Evolutionary conservation across 768 basidiomycete genomes (phyloP), one percentile per base, ranked within the genome.

Genomic region (Russula brevipes): DNA sequence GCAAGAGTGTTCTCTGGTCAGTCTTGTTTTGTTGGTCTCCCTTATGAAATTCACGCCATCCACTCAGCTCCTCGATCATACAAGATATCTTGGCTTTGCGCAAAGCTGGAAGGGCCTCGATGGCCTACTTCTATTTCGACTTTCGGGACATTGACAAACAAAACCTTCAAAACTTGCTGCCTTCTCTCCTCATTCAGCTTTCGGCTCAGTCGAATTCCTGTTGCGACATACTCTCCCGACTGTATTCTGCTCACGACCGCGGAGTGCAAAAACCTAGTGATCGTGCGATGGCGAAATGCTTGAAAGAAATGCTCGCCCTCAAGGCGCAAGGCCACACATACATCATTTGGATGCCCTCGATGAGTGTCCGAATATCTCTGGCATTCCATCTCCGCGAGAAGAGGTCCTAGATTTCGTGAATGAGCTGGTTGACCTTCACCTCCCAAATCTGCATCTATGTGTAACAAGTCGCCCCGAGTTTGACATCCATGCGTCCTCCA

Each of bases 1-100:
- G 54, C 1, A 56, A 56, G 42, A 45, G 54, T 31, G 12, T 56
- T 1, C 54, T 56, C n/a, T 56, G 54, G 54, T 56, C 35, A 17
- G 54, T 56, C 14, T 31, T 17, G 9, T 2, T 8, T 14, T 1
- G 5, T 19, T 5, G 10, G 33, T 17, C n/a, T n/a, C n/a, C 31
- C 7, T 9, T 10, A 5, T 35, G 11, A 3, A 7, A 16, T 30
- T 44, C 5, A 33, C n/a, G 3, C 42, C 1, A 16, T 17, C 41
- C n/a, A n/a, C 12, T 24, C 30, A 55, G 54, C 10, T 44, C 42
- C 4, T 16, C 54, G 30, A 12, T 44, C 3, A 55, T 55, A 31
- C 24, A 45, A 55, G 42, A 41, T n/a, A 17, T 55, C 30, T 42
- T n/a, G n/a, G n/a, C n/a, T n/a, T n/a, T n/a, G n/a, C n/a, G 53